Conservation (phyloP, 495 filamentous ascomycete genomes). For the Parathielavia hyrcaniae region DNA sequence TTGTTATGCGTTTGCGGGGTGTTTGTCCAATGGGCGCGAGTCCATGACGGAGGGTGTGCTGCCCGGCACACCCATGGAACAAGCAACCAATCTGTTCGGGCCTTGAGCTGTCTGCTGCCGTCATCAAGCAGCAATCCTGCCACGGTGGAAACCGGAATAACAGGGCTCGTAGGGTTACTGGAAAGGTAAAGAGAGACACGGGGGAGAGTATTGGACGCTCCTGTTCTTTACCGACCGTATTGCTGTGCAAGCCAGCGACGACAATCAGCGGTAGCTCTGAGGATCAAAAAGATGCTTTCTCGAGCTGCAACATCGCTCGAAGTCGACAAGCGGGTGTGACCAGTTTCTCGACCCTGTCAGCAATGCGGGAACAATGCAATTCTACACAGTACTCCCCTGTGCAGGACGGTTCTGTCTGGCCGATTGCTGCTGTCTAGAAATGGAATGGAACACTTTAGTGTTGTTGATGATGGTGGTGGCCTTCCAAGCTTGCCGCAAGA, state of each 20-base stretch:
- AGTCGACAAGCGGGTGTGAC: no score
- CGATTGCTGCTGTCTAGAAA: background rate
- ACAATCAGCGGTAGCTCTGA: no score
- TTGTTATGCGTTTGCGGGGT: background rate
- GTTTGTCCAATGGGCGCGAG: conserved; percentile 22
- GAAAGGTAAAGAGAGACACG: no score
- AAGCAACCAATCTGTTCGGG: conserved; percentile 16
- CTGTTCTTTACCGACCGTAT: no score
- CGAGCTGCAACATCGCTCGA: no score
- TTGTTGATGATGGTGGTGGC: background rate
- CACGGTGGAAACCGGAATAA: background rate
- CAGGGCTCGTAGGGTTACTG: background rate
- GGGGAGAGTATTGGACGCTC: no score
- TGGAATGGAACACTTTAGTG: background rate
- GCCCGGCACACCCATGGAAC: conserved; percentile 8
- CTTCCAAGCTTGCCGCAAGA: background rate
- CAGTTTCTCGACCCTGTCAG: no score
- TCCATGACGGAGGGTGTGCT: conserved; percentile 11
- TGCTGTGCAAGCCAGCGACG: no score
- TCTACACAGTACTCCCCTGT: no score
- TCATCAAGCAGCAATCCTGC: background rate
- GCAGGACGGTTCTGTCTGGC: background rate
- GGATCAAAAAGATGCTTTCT: no score
- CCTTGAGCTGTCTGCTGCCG: background rate
- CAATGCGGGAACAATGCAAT: no score